Conservation (phyloP, 176 grass and related monocot species). For the Calamus simplicifolius region DNA sequence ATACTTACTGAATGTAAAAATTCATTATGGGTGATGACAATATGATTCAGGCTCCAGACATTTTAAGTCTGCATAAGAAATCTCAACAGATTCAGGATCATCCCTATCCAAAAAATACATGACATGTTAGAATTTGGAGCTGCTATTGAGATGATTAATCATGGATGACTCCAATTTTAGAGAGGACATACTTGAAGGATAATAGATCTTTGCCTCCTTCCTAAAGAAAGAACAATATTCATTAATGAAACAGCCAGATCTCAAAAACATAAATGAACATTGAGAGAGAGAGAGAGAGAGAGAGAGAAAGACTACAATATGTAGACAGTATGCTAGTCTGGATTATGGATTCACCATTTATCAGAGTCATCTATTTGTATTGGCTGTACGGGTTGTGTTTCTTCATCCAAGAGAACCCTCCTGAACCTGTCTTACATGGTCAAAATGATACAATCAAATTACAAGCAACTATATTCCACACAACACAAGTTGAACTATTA, state of each 20-base stretch:
- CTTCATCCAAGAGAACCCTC: conserved; percentile 85
- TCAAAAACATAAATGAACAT: conserved; percentile 14
- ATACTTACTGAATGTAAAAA: conserved; percentile 83
- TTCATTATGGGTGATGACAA: conserved; percentile 93
- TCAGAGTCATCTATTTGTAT: conserved; percentile 26
- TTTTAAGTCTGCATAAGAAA: conserved; percentile 58
- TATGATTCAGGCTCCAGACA: conserved; percentile 74
- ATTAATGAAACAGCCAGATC: conserved; percentile 12
- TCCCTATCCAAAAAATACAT: conserved; percentile 28
- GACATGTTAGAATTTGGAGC: no score
- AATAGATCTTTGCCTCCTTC: conserved; percentile 45
- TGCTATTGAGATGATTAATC: no score
- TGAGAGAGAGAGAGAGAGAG: conserved; percentile 6
- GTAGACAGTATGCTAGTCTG: no score
- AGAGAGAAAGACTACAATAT: neutral
- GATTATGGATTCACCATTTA: conserved; percentile 31
- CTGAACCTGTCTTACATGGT: conserved; percentile 27
- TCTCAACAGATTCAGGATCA: conserved; percentile 54
- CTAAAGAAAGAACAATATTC: conserved; percentile 39
- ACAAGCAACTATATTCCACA: no score
- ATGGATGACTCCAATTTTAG: neutral
- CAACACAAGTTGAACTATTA: no score
- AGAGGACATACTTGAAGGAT: conserved; percentile 65
- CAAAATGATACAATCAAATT: conserved; percentile 1
- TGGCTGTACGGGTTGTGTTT: conserved; percentile 26